These are phyloP conservation scores for Fennellomyces sp. DNA, from an alignment of 371 early-diverging fungal species.

Conservation along the genomic window DNA sequence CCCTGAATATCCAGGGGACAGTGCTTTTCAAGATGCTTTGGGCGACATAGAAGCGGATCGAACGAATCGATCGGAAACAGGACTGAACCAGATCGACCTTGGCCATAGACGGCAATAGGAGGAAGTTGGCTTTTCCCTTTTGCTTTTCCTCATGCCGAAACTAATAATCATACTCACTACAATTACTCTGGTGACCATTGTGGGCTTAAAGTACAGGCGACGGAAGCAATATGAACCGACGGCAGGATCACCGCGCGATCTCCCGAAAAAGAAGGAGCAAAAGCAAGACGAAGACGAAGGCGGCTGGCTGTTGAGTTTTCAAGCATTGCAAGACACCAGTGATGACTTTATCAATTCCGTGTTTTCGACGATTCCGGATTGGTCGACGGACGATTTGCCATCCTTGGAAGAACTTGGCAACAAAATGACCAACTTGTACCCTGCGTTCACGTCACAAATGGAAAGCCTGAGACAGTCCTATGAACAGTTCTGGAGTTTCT, in stretches of 20 bases:
- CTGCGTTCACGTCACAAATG: constrained; percentile 28
- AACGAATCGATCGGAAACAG: too few species aligned
- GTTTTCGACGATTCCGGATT: not conserved
- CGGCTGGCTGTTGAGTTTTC: not conserved
- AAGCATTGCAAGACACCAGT: not conserved
- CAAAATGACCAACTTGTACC: constrained; percentile 25
- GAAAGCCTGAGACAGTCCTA: constrained; percentile 31
- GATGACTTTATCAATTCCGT: not conserved
- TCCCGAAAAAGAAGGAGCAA: not conserved
- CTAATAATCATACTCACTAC: too few species aligned
- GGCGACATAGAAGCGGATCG: too few species aligned
- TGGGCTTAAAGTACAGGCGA: not conserved
- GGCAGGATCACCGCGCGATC: not conserved
- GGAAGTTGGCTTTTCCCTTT: too few species aligned
- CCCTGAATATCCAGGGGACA: too few species aligned
- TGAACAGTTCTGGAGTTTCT: constrained; percentile 32
- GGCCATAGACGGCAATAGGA: too few species aligned
- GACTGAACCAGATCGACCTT: too few species aligned
- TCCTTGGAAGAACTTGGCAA: constrained; percentile 24
- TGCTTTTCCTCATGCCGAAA: too few species aligned
- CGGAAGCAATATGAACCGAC: not conserved
- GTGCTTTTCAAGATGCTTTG: too few species aligned
- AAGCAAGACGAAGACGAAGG: not conserved
- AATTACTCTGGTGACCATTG: too few species aligned
- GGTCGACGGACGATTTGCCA: not conserved